A percentile compares a stretch with the other conserved stretches of the same genome.
phyloP scores from a whole-genome alignment of 2,329 filamentous ascomycete genomes.

The Eutypella sp. region DNA sequence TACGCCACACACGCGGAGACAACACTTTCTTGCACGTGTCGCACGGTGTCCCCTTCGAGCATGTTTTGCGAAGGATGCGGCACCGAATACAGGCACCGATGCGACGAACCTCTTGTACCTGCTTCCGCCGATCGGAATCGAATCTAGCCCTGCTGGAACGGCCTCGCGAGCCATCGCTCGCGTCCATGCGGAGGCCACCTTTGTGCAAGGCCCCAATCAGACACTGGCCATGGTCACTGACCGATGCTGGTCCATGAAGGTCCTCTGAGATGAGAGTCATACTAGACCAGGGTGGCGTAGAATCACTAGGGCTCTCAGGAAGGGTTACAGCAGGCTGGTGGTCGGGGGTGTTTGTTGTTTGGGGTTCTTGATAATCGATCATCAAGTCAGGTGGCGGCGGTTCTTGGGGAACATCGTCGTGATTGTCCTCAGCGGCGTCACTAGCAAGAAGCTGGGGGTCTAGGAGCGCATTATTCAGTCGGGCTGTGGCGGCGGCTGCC shows the following conservation, averaged over 20 bases:
- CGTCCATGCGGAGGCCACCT: constrained; percentile 52
- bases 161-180: constrained; percentile 35
- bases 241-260: constrained; percentile 24
- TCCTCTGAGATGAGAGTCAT: constrained; percentile 27
- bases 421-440: constrained; percentile 13
- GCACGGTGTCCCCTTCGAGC: constrained; percentile 59
- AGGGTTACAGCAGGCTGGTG: neutral
- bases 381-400: constrained; percentile 20
- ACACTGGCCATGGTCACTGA: constrained; percentile 25
- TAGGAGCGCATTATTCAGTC: constrained; percentile 49
- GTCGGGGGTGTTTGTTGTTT: constrained; percentile 8
- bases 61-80: constrained; percentile 61
- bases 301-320: constrained; percentile 5
- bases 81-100: constrained; percentile 63
- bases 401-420: constrained; percentile 12
- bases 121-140: constrained; percentile 52
- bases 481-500: constrained; percentile 52
- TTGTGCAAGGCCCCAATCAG: constrained; percentile 25
- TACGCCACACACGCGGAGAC: constrained; percentile 60
- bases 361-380: constrained; percentile 21
- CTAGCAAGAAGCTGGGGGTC: constrained; percentile 41
- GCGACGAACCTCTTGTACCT: constrained; percentile 61
- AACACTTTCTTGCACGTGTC: constrained; percentile 60
- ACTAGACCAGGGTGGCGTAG: constrained; percentile 22
- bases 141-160: constrained; percentile 55